Evolutionary conservation across 164 flowering plant species (phyloP).

Genomic region (Piper longum): DNA sequence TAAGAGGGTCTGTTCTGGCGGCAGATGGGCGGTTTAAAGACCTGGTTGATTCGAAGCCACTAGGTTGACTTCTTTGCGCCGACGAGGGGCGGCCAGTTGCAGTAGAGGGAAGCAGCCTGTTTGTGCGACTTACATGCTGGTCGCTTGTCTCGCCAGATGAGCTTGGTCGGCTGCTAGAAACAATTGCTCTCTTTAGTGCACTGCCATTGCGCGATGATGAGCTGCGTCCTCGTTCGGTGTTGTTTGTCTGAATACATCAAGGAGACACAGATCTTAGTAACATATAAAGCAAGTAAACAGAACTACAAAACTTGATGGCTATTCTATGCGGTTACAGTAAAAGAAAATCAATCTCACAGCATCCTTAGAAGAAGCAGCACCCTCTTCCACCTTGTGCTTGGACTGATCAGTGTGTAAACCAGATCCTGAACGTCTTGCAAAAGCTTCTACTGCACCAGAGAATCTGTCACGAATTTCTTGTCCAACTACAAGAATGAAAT

Average conservation of each 20-base stretch:
- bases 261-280: background rate
- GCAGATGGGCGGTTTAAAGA: slow-evolving; percentile 15
- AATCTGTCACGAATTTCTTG: slow-evolving; percentile 39
- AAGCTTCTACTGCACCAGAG: slow-evolving; percentile 43
- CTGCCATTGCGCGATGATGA: slow-evolving; percentile 21
- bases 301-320: background rate
- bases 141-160: slow-evolving; percentile 20
- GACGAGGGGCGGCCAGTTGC: slow-evolving; percentile 19
- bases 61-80: slow-evolving; percentile 23
- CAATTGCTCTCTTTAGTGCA: slow-evolving; percentile 13
- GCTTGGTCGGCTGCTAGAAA: slow-evolving; percentile 17
- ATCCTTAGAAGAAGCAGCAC: slow-evolving; percentile 12
- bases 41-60: slow-evolving; percentile 20
- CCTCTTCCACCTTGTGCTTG: slow-evolving; percentile 22
- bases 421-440: slow-evolving; percentile 28
- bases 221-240: slow-evolving; percentile 11
- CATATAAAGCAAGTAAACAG: background rate
- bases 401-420: slow-evolving; percentile 27
- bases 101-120: slow-evolving; percentile 13
- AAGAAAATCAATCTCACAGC: slow-evolving; percentile 5
- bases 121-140: slow-evolving; percentile 7
- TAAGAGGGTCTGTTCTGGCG: slow-evolving; percentile 18
- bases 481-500: slow-evolving; percentile 17
- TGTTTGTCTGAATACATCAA: slow-evolving; percentile 1
- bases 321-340: background rate